Conservation (phyloP, 192 early-diverging fungal genomes). For the Coemansia sp. region DNA sequence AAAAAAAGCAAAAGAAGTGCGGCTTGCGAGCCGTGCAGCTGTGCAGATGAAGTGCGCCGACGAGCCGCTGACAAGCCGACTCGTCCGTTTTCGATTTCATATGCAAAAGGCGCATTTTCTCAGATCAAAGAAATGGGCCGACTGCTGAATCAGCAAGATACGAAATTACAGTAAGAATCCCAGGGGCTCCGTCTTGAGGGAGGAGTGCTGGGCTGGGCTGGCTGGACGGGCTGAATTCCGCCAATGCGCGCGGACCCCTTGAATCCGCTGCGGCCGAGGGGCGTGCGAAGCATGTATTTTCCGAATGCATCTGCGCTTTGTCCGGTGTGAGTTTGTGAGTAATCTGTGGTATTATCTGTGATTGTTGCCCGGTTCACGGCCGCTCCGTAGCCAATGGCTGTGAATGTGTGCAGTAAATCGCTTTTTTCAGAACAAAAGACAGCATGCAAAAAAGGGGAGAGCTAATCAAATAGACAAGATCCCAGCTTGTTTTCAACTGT, state of each 20-base stretch:
- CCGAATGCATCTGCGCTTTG: background rate
- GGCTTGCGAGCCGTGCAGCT: background rate
- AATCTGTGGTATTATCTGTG: conserved; percentile 5
- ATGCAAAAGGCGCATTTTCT: background rate
- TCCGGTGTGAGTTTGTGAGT: conserved; percentile 6
- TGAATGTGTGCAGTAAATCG: background rate
- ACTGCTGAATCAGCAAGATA: background rate
- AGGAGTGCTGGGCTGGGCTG: too few species aligned
- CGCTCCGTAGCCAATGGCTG: conserved; percentile 4
- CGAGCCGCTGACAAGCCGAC: background rate
- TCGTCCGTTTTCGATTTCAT: background rate
- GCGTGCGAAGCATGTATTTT: background rate
- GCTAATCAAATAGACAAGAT: background rate
- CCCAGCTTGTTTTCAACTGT: background rate
- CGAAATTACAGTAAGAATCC: background rate
- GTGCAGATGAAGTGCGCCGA: background rate
- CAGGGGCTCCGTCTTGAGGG: background rate
- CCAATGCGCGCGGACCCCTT: background rate
- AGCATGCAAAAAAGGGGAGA: background rate
- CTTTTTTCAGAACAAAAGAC: background rate
- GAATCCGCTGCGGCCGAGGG: background rate
- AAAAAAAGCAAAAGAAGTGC: too few species aligned
- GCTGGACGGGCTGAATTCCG: background rate
- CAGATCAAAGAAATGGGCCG: background rate
- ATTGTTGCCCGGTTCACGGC: background rate